These are phyloP conservation scores for Colletotrichum melonis DNA, from an alignment of 2,329 filamentous ascomycete genomes.

Conservation along the genomic window DNA sequence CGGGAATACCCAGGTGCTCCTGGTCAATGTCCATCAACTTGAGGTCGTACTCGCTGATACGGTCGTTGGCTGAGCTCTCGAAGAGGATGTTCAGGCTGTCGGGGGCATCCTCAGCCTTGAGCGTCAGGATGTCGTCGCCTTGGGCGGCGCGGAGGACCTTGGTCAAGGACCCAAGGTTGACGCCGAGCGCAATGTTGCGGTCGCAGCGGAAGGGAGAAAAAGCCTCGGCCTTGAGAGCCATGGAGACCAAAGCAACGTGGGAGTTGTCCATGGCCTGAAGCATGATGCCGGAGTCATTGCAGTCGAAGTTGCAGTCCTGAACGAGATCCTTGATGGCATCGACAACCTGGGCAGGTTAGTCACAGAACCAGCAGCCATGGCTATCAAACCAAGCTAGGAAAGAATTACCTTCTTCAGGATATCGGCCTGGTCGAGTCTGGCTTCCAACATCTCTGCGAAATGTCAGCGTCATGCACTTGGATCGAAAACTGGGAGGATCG, in stretches of 20 bases:
- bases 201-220: slow-evolving; percentile 98
- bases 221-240: slow-evolving; percentile 96
- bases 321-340: slow-evolving; percentile 99
- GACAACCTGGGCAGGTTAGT: slow-evolving; percentile 75
- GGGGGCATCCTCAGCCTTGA: slow-evolving; percentile 97
- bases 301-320: slow-evolving; percentile 99
- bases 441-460: slow-evolving; percentile 82
- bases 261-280: slow-evolving; percentile 99
- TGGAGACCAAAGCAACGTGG: slow-evolving; percentile 97
- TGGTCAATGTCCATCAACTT: slow-evolving; percentile 99
- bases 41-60: slow-evolving; percentile 98
- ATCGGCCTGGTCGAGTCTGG: slow-evolving; percentile 92
- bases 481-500: background rate
- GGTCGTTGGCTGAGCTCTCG: slow-evolving; percentile 88
- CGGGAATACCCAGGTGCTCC: slow-evolving; percentile 97
- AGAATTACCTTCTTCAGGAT: slow-evolving; percentile 89
- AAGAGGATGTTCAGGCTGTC: slow-evolving; percentile 97
- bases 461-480: slow-evolving; percentile 47
- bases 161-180: slow-evolving; percentile 95
- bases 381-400: background rate
- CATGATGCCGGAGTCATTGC: slow-evolving; percentile 98
- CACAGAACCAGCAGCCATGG: slow-evolving; percentile 19
- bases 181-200: slow-evolving; percentile 97
- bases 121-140: slow-evolving; percentile 92
- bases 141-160: slow-evolving; percentile 96